These are phyloP conservation scores for Rhizopogon vinicolor DNA, from an alignment of 768 basidiomycete species.

Conservation along the genomic window DNA sequence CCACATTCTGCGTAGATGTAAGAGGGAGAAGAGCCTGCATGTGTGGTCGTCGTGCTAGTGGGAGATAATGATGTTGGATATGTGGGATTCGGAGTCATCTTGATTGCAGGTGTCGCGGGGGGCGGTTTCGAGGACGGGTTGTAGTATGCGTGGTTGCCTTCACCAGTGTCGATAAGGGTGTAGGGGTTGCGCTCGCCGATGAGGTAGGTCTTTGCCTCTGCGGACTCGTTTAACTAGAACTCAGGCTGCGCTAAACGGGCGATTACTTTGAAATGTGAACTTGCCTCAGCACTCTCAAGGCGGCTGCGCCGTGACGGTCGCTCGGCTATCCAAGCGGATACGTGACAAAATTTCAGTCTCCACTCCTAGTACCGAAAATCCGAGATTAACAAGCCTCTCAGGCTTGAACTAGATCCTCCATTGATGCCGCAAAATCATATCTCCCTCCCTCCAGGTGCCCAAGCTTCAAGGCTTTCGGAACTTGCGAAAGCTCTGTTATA, in stretches of 20 bases:
- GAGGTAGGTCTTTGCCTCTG: conserved; percentile 90
- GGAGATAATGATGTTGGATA: conserved; percentile 89
- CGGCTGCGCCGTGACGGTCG: conserved; percentile 38
- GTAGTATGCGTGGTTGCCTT: conserved; percentile 61
- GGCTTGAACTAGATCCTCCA: no score
- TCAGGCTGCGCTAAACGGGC: not conserved
- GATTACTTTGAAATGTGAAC: conserved; percentile 78
- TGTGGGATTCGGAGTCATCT: conserved; percentile 36
- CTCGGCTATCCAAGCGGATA: conserved; percentile 46
- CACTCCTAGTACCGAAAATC: no score
- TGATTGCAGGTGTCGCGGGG: conserved; percentile 39
- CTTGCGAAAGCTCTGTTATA: no score
- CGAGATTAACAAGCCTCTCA: no score
- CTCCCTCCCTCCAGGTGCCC: no score
- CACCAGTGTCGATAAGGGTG: conserved; percentile 79
- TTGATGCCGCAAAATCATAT: no score
- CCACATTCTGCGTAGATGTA: conserved; percentile 61
- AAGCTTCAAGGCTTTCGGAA: no score
- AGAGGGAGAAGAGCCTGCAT: conserved; percentile 71
- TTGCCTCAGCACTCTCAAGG: conserved; percentile 56
- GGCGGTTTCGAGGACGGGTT: conserved; percentile 56
- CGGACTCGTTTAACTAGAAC: not conserved
- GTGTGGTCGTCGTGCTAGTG: conserved; percentile 91
- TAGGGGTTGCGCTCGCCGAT: conserved; percentile 67
- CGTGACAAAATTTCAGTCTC: not conserved